Conservation (phyloP, 768 basidiomycete genomes). For the Leucocoprinus birnbaumii region DNA sequence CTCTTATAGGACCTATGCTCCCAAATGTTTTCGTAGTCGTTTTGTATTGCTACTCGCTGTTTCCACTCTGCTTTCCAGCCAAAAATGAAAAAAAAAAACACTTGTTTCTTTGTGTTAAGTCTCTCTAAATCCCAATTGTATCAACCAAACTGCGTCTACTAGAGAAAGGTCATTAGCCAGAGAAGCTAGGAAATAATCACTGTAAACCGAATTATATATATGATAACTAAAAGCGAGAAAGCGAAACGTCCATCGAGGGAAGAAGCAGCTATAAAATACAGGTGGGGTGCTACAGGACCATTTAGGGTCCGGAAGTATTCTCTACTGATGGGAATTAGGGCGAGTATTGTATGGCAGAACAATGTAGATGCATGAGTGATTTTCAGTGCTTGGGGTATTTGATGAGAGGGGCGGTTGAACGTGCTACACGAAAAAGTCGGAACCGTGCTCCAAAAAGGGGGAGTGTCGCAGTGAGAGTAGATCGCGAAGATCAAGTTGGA, state of each 20-base stretch:
- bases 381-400: conserved; percentile 6
- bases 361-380: background rate
- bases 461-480: too few relatives aligned
- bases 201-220: conserved; percentile 4
- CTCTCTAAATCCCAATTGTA: conserved; percentile 2
- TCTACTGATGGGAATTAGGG: background rate
- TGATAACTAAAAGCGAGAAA: conserved; percentile 1
- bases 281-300: conserved; percentile 2
- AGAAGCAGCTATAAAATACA: background rate
- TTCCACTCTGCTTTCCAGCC: too few relatives aligned
- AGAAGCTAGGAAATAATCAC: background rate
- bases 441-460: background rate
- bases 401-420: background rate
- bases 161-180: background rate
- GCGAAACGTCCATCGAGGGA: background rate
- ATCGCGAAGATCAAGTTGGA: background rate
- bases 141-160: background rate
- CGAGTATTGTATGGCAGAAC: background rate
- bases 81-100: too few relatives aligned
- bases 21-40: too few relatives aligned
- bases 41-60: too few relatives aligned
- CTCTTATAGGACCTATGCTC: too few relatives aligned
- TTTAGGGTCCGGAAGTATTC: background rate
- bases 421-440: background rate
- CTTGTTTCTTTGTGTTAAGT: too few relatives aligned